phyloP scores from a whole-genome alignment of 2,329 filamentous ascomycete species.

The Diplodia seriata region DNA sequence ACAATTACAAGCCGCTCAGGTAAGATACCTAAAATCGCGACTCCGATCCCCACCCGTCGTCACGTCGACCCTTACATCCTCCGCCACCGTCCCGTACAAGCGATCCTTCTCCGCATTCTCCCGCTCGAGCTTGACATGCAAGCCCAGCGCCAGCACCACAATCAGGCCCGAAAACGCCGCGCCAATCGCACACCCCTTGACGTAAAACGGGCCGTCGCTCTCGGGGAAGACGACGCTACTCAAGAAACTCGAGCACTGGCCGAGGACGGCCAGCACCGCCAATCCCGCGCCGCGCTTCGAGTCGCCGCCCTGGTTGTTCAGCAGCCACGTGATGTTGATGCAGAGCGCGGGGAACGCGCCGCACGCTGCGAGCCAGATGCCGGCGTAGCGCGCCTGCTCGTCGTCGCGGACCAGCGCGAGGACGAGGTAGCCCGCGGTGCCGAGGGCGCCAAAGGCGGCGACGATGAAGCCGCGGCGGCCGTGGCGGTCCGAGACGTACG shows the following conservation, averaged over 20 bases:
- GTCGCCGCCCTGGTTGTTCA: slow-evolving; percentile 44
- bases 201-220: slow-evolving; percentile 33
- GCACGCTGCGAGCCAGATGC: slow-evolving; percentile 48
- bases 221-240: slow-evolving; percentile 40
- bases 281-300: slow-evolving; percentile 42
- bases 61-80: slow-evolving; percentile 16
- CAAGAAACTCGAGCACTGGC: slow-evolving; percentile 44
- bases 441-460: slow-evolving; percentile 39
- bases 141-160: slow-evolving; percentile 90
- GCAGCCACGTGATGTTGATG: slow-evolving; percentile 44
- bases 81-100: slow-evolving; percentile 9
- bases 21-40: slow-evolving; percentile 19
- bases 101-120: slow-evolving; percentile 21
- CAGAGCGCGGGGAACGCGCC: slow-evolving; percentile 45
- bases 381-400: slow-evolving; percentile 46
- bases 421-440: slow-evolving; percentile 46
- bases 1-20: neutral
- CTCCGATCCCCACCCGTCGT: slow-evolving; percentile 15
- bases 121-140: slow-evolving; percentile 47
- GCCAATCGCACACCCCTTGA: slow-evolving; percentile 4
- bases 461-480: slow-evolving; percentile 48
- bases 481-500: slow-evolving; percentile 48
- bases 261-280: slow-evolving; percentile 39
- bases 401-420: slow-evolving; percentile 40
- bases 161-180: slow-evolving; percentile 58